Percentiles rank a stretch among this genome's conserved stretches.
Conservation (phyloP, 495 filamentous ascomycete genomes). For the Hypoxylon rickii region DNA sequence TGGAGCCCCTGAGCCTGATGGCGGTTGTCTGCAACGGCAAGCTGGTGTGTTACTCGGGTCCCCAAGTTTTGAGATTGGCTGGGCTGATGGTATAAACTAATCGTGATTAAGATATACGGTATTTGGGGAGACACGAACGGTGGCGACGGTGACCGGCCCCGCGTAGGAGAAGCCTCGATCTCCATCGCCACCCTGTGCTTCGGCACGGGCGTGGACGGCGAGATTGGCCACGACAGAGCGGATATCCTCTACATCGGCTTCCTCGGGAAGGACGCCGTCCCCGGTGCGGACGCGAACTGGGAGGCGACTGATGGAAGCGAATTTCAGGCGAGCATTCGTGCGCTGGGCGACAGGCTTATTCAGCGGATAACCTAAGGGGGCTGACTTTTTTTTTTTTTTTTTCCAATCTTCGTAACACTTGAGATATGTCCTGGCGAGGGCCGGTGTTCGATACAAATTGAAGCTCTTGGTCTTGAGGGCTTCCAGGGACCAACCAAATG, state of each 20-base stretch:
- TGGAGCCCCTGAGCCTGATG: conserved; percentile 59
- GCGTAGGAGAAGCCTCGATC: conserved; percentile 60
- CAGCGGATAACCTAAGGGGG: too few relatives aligned
- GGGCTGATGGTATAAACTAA: not conserved
- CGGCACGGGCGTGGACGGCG: conserved; percentile 44
- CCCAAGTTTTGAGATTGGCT: not conserved
- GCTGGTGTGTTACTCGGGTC: conserved; percentile 38
- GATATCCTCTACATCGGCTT: conserved; percentile 61
- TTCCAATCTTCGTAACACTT: too few relatives aligned
- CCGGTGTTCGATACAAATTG: too few relatives aligned
- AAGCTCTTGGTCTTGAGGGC: too few relatives aligned
- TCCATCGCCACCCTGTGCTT: conserved; percentile 60
- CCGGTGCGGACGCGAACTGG: conserved; percentile 53
- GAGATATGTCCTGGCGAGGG: too few relatives aligned
- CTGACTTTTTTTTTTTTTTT: too few relatives aligned
- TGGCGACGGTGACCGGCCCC: conserved; percentile 42
- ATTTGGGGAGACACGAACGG: conserved; percentile 69
- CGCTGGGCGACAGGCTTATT: conserved; percentile 48
- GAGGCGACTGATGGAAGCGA: conserved; percentile 37
- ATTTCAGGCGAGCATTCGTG: conserved; percentile 53
- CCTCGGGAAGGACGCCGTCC: conserved; percentile 48
- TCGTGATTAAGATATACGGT: conserved; percentile 53
- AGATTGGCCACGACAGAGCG: conserved; percentile 50
- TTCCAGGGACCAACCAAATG: too few relatives aligned
- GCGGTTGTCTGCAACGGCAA: conserved; percentile 56